Evolutionary conservation across 140 eudicot genomes (phyloP), one percentile per base, ranked within the genome.

Genomic region (Oenanthe javanica): DNA sequence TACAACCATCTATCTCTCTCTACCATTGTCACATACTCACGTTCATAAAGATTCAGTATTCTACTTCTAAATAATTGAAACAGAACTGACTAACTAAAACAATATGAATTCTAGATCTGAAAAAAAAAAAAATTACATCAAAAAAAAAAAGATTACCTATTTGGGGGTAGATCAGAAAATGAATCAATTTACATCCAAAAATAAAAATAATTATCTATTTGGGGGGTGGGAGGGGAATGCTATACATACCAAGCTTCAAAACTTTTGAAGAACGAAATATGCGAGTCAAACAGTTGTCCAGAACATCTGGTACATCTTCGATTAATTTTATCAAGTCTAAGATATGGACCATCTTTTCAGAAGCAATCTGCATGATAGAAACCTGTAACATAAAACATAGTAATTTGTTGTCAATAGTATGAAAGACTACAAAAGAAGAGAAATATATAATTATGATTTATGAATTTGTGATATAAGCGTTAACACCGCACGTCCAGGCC

Each of bases 351-450:
- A 63, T 87, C 83, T 87, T 91, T 81, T 93, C 97, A 42, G 98
- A 87, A 82, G 99, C 97, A 84, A 96, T 91, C 81, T 96, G 98
- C 89, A 96, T 93, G 75, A 96, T 96, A 79, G 99, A 96, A 71
- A 96, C 99, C 99, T 96, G 96, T 85, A 84, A 86, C n/a, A 84
- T 67, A 75, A 48, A 42, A 72, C 73, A 77, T 42, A 25, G 48
- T 72, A 50, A 25, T 31, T 36, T 27, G 82, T 67, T 55, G 77
- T 63, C 10, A 63, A 10, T 63, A 23, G 71, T 31, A 63, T 14
- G 36, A 82, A 75, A 9, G 31, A 81, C 19, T 27, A 23, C 6
- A 31, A 9, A n/a, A 64, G 42, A 43, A 61, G 43, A 61, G 50
- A 21, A 49, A 66, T 16, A 45, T 23, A 46, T 46, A 67, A 45